These are phyloP conservation scores for Dicorynia guianensis DNA, from an alignment of 306 rosid species.

Conservation along the genomic window DNA sequence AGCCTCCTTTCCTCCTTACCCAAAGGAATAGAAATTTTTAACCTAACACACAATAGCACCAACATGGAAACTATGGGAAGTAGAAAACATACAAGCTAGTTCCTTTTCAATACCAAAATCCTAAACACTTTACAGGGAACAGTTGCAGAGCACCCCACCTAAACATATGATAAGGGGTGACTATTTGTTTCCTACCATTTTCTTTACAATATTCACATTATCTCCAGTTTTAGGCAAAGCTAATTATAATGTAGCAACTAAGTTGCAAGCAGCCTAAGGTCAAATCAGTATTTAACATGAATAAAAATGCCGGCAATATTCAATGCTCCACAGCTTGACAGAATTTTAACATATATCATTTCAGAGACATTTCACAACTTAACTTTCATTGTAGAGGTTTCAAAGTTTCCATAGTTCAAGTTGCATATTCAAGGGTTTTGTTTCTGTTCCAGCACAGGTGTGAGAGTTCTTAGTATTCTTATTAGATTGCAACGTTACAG, in stretches of 20 bases:
- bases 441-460: not conserved
- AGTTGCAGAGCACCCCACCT: not conserved
- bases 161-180: not conserved
- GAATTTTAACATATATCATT: not conserved
- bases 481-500: not conserved
- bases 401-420: not conserved
- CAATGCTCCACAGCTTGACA: not conserved
- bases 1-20: not conserved
- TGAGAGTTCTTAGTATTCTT: not conserved
- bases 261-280: not conserved
- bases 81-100: conserved; percentile 7
- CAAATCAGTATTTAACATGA: not conserved
- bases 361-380: not conserved
- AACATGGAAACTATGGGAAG: not conserved
- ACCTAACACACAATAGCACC: not conserved
- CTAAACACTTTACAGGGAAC: conserved; percentile 5
- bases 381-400: not conserved
- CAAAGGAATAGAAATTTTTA: conserved; percentile 22
- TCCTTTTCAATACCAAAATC: not conserved
- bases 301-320: not conserved
- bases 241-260: not conserved
- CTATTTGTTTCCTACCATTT: not conserved
- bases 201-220: not conserved
- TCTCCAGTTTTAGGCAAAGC: not conserved
- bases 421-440: not conserved